Evolutionary conservation across 2,329 filamentous ascomycete genomes (phyloP), one percentile per base, ranked within the genome.

Genomic region (Fusarium haematococcum): DNA sequence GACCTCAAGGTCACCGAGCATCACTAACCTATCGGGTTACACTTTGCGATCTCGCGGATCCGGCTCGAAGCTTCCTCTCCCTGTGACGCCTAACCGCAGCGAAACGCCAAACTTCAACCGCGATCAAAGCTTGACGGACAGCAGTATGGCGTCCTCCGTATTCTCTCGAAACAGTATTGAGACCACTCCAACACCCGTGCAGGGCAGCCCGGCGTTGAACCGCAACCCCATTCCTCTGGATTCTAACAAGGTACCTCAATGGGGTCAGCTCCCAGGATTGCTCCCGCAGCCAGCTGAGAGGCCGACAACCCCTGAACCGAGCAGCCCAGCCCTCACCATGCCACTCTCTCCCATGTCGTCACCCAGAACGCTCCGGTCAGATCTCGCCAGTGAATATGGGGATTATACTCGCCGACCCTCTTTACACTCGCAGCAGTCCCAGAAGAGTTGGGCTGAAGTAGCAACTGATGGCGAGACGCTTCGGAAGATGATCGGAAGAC

Each of bases 401-500:
- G 68, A 79, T 27, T 48, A 62, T 25, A 74, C 67, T 37, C 67
- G 65, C 2, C 61, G 73, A 18, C 77, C 75, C 14, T 66, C 60
- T 32, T 73, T 82, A 7, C 83, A 83, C 13, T 76, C 82, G 5
- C 66, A 85, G 33, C 82, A 81, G 25, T 75, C 81, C 13, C 74
- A 78, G 48, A 81, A 80, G 77, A 85, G 83, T 63, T 85, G 84
- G 84, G 84, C 84, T 11, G 84, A 85, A 68, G 82, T 85, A 6
- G 83, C 81, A 14, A 78, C 76, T 16, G 70, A 77, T n/a, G 77
- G 78, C 4, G 76, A 76, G 63, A 68, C 57, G 0, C 16, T 72
- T 9, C 56, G 45, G 23, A 68, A 68, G 10, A 58, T 68, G 68
- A 50, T 56, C 3, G 54, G 59, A 48, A 67, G 75, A 64, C 73